A percentile compares a stretch with the other conserved stretches of the same genome.
phyloP scores from a whole-genome alignment of 1,284 basidiomycete species.

The Kwoniella shivajii region DNA sequence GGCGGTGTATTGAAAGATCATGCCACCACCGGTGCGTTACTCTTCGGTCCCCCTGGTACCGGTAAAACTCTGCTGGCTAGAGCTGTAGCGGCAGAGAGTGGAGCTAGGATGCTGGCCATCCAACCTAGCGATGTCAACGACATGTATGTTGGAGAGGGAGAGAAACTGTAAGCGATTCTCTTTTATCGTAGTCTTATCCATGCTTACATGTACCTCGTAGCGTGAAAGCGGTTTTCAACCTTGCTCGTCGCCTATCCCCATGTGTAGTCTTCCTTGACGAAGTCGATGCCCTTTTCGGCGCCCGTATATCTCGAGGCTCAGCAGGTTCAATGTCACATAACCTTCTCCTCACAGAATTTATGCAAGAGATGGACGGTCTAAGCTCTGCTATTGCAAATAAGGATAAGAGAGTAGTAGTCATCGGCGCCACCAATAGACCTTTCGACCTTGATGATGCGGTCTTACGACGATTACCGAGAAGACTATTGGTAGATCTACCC shows the following conservation, averaged over 20 bases:
- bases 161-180: slow-evolving; percentile 66
- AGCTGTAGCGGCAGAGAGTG: slow-evolving; percentile 87
- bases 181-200: not conserved
- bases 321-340: slow-evolving; percentile 76
- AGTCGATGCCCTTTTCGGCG: slow-evolving; percentile 90
- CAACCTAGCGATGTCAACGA: slow-evolving; percentile 55
- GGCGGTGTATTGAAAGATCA: slow-evolving; percentile 89
- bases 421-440: slow-evolving; percentile 85
- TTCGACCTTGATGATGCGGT: slow-evolving; percentile 60
- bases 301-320: slow-evolving; percentile 77
- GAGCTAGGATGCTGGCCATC: slow-evolving; percentile 82
- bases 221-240: slow-evolving; percentile 83
- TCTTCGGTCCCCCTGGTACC: slow-evolving; percentile 87
- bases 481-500: slow-evolving; percentile 81
- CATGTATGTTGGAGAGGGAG: slow-evolving; percentile 88
- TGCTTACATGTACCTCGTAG: slow-evolving; percentile 11
- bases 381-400: slow-evolving; percentile 64
- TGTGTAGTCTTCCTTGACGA: slow-evolving; percentile 97
- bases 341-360: slow-evolving; percentile 69
- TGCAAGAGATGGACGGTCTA: slow-evolving; percentile 98
- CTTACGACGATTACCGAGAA: slow-evolving; percentile 75
- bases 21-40: slow-evolving; percentile 79
- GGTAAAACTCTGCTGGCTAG: slow-evolving; percentile 88
- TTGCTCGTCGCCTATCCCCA: slow-evolving; percentile 83
- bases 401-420: slow-evolving; percentile 84